phyloP scores from a whole-genome alignment of 75 land plant genomes.

The Pinus taeda region DNA sequence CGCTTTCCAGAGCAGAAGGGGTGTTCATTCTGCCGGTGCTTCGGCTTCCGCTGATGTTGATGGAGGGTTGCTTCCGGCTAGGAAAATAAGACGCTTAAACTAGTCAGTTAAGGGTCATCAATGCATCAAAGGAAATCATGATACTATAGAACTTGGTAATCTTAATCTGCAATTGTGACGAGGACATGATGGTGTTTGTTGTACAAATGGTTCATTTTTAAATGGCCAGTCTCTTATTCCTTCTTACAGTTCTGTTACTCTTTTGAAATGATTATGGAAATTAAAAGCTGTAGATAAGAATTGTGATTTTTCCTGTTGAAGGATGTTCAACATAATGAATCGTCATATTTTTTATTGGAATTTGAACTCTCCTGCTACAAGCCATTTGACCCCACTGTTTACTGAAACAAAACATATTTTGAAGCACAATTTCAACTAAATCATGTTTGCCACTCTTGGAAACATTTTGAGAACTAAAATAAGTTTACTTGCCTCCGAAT shows the following conservation, averaged over 20 bases:
- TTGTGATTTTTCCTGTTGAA: neutral
- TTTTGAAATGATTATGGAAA: too few relatives aligned
- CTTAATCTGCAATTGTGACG: neutral
- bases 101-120: neutral
- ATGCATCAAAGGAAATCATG: neutral
- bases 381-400: too few relatives aligned
- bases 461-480: neutral
- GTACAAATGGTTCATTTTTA: too few relatives aligned
- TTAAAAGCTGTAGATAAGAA: neutral
- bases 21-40: neutral
- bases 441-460: neutral
- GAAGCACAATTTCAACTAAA: neutral
- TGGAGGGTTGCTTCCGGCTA: neutral
- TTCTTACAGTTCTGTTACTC: too few relatives aligned
- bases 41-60: constrained; percentile 15
- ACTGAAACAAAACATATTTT: neutral
- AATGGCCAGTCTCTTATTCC: too few relatives aligned
- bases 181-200: too few relatives aligned
- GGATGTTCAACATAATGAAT: neutral
- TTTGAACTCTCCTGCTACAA: neutral
- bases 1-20: constrained; percentile 3
- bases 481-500: neutral
- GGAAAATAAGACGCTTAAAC: constrained; percentile 13
- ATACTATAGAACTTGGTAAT: neutral
- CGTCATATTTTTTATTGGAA: too few relatives aligned